These are phyloP conservation scores for Penicillium cosmopolitanum DNA, from an alignment of 495 filamentous ascomycete species.

Conservation along the genomic window DNA sequence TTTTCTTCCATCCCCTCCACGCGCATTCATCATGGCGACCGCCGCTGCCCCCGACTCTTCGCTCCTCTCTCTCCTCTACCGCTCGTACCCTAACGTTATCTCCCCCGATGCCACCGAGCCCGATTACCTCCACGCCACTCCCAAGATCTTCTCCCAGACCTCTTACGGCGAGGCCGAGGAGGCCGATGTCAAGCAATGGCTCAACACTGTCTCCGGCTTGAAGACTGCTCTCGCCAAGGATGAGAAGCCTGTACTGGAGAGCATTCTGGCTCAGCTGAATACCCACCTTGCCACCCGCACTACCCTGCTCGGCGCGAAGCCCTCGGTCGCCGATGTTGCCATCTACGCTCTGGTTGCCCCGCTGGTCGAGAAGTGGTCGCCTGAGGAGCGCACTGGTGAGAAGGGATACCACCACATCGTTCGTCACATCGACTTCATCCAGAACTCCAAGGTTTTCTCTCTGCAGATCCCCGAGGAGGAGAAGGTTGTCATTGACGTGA, in stretches of 20 bases:
- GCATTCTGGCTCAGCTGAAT: constrained; percentile 75
- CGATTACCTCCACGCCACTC: constrained; percentile 51
- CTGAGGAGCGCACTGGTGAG: constrained; percentile 89
- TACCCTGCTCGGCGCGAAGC: constrained; percentile 87
- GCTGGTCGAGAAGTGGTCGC: constrained; percentile 74
- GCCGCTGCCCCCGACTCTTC: constrained; percentile 54
- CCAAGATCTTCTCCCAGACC: constrained; percentile 65
- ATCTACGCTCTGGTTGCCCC: constrained; percentile 82
- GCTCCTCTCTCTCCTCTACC: constrained; percentile 57
- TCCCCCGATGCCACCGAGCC: constrained; percentile 54
- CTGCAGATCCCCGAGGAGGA: constrained; percentile 71
- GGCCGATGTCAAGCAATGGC: constrained; percentile 86
- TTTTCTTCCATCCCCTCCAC: constrained; percentile 37
- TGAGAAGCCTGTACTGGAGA: constrained; percentile 53
- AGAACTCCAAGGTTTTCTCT: constrained; percentile 80
- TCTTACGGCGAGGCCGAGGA: constrained; percentile 77
- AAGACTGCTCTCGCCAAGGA: constrained; percentile 60
- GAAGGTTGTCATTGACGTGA: constrained; percentile 78
- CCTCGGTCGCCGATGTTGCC: constrained; percentile 85
- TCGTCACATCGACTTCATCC: constrained; percentile 90
- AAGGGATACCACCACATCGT: constrained; percentile 90
- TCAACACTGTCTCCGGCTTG: constrained; percentile 72
- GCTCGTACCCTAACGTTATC: constrained; percentile 54
- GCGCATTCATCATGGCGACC: constrained; percentile 51
- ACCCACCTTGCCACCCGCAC: constrained; percentile 84